Base-by-base conservation (phyloP, 495 filamentous ascomycete genomes). In the Viridothelium virens region DNA sequence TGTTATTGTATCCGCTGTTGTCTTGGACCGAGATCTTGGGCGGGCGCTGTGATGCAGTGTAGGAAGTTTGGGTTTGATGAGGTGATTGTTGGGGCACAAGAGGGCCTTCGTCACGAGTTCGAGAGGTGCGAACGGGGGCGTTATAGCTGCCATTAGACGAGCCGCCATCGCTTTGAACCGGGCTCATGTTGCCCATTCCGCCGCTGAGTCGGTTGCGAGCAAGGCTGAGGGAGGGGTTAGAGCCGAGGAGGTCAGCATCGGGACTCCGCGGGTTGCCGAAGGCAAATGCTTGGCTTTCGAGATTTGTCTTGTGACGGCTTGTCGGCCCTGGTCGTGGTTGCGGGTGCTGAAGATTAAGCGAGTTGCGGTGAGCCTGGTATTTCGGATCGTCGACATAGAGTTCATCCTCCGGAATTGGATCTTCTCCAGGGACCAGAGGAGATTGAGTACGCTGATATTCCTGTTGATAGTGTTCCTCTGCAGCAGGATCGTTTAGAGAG, bases 291-390 rank as follows among this genome's bases (percentile, higher is more conserved):
- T 92, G 85, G 5, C 82, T 85, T 74, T 97, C 92, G 3, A 96
- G 82, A 4, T 88, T 85, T 9, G 84, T 86, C 73, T 92, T 89
- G 74, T 92, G 92, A 37, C 89, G 88, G 66, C 87, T 86, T 10
- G 91, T 91, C 37, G 91, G 88, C 0, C 91, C 91, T 64, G 85
- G 89, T 14, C 90, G 85, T 37, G 92, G 92, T 73, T 97, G 92
- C 16, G 92, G 92, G 76, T 97, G 92, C 74, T 92, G 87, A 6
- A 97, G 78, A 72, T 92, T 91, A 38, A 96, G 77, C 56, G 90
- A 95, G 74, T 94, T 89, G 62, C 92, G 90, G 75, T 96, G 90
- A 18, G 90, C 91, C 71, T 90, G 86, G 74, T 96, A 96, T 74
- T 96, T 95, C 38, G 92, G 91, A 65, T 91, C 87, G 72, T 96